Evolutionary conservation across 192 early-diverging fungal species (phyloP).

Genomic region (Glomus cerebriforme): DNA sequence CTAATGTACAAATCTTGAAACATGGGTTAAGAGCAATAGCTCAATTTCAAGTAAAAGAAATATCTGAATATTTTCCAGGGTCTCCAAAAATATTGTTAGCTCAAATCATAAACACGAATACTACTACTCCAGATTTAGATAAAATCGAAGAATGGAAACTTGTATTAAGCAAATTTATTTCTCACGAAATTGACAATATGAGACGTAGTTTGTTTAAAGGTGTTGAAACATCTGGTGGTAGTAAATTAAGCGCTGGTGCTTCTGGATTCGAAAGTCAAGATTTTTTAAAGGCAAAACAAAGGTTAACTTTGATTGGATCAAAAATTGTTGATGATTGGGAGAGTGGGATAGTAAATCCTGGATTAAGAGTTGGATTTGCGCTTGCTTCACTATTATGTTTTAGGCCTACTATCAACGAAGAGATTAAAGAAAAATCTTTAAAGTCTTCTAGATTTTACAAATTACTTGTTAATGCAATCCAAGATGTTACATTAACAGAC

Average conservation of each 20-base stretch:
- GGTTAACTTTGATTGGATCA: slow-evolving; percentile 31
- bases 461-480: slow-evolving; percentile 49
- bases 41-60: slow-evolving; percentile 46
- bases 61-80: slow-evolving; percentile 38
- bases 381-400: slow-evolving; percentile 36
- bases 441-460: slow-evolving; percentile 43
- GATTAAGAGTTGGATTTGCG: slow-evolving; percentile 53
- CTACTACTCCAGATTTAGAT: slow-evolving; percentile 16
- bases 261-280: not conserved
- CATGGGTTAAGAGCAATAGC: slow-evolving; percentile 45
- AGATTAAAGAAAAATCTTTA: slow-evolving; percentile 13
- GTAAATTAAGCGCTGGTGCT: not conserved
- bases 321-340: slow-evolving; percentile 52
- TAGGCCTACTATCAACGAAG: not conserved
- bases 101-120: slow-evolving; percentile 29
- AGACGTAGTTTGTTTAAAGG: slow-evolving; percentile 54
- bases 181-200: slow-evolving; percentile 54
- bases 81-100: slow-evolving; percentile 38
- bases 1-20: slow-evolving; percentile 29
- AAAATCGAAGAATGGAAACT: slow-evolving; percentile 37
- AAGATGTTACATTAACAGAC: slow-evolving; percentile 54
- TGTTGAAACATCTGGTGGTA: slow-evolving; percentile 15
- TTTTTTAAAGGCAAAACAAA: slow-evolving; percentile 29
- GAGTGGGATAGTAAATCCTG: slow-evolving; percentile 50
- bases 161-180: slow-evolving; percentile 50